phyloP scores from a whole-genome alignment of 1,284 basidiomycete species.

The Papiliotrema nemorosa region DNA sequence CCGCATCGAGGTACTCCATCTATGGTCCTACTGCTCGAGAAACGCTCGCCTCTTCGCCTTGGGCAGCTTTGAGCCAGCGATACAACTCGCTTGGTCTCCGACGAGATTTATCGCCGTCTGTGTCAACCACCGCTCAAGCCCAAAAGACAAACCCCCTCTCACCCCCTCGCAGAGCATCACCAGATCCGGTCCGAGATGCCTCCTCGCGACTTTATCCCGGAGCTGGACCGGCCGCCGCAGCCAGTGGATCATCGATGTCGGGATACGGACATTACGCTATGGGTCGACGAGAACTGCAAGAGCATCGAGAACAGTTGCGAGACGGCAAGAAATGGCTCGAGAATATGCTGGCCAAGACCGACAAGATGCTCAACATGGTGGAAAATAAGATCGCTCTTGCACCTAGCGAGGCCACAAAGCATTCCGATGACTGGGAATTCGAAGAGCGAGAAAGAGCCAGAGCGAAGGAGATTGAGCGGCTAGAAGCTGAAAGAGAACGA shows the following conservation, averaged over 20 bases:
- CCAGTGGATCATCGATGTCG: neutral
- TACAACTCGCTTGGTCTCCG: constrained; percentile 24
- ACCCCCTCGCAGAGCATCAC: constrained; percentile 28
- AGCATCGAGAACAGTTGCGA: constrained; percentile 48
- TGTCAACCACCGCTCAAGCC: constrained; percentile 2
- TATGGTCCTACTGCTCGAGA: constrained; percentile 43
- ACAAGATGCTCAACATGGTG: constrained; percentile 43
- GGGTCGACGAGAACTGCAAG: constrained; percentile 41
- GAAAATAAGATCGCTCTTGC: constrained; percentile 42
- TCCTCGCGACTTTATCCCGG: neutral
- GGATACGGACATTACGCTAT: constrained; percentile 35
- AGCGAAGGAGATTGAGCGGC: constrained; percentile 36
- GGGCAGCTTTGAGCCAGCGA: constrained; percentile 13
- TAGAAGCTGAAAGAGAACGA: constrained; percentile 39
- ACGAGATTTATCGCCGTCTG: constrained; percentile 23
- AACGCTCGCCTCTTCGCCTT: constrained; percentile 24
- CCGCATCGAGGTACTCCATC: constrained; percentile 33
- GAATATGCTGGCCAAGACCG: constrained; percentile 44
- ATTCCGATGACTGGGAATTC: constrained; percentile 40
- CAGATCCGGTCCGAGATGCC: constrained; percentile 16
- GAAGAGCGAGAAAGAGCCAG: constrained; percentile 41
- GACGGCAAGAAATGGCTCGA: constrained; percentile 50
- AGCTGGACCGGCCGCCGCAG: neutral
- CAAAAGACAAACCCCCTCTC: constrained; percentile 9
- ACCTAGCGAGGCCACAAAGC: constrained; percentile 3